Evolutionary conservation across 176 grass and related monocot genomes (phyloP), one percentile per base, ranked within the genome.

Genomic region (Phoenix roebelenii): DNA sequence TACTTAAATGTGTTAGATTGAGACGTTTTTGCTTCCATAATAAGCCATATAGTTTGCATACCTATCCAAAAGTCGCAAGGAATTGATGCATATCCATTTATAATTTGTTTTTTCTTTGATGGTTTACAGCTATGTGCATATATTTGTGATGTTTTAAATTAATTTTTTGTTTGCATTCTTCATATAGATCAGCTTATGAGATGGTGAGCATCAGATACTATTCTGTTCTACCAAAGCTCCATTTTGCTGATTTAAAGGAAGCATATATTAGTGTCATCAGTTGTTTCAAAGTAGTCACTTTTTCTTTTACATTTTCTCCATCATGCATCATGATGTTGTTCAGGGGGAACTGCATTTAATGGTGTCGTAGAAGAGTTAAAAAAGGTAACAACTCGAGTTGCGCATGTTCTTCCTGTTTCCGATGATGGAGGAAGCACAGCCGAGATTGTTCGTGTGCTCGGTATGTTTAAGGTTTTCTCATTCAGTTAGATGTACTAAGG

Each of bases 361-460:
- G 86, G 92, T 3, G 86, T 96, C 5, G 80, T 96, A 52, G 92
- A 90, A 77, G 92, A 96, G 29, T 28, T 96, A 60, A 96, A 85
- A 61, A 87, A 80, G 59, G 75, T 96, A 19, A 96, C 92, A 57
- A 90, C 92, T 62, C 72, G 65, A 70, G 92, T 90, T 49, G 77
- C 30, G 0, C 92, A 97, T 68, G 92, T 97, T 14, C 83, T 97
- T 57, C 87, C 92, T 69, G 87, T 97, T 60, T 97, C 87, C 54
- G 92, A 97, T 62, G 92, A 97, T 44, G 92, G 92, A 50, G 92
- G 92, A 74, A 97, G 92, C 74, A 97, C 92, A 4, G 92, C 92
- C 17, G 92, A 96, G 80, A 96, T 90, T 74, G 92, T 90, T 22
- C 92, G 92, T 3, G 92, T 90, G 39, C 92, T 96, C 58, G 92